Conservation (phyloP, 345 rosid species). For the Aquilaria sinensis region DNA sequence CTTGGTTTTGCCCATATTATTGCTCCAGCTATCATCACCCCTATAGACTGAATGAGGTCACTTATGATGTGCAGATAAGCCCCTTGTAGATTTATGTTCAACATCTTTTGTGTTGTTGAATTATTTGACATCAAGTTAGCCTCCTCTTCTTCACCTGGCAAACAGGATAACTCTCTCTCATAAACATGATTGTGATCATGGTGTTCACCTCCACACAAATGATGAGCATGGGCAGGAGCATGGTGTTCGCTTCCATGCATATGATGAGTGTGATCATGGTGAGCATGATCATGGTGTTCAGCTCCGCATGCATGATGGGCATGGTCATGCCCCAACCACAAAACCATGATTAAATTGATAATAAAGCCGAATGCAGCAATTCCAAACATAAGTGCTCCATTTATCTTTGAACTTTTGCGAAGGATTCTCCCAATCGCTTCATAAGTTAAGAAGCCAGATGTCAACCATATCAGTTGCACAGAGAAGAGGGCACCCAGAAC, state of each 20-base stretch:
- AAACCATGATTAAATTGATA: constrained; percentile 56
- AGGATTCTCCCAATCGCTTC: constrained; percentile 65
- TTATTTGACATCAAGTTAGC: constrained; percentile 23
- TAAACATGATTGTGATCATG: constrained; percentile 16
- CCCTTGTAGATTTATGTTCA: constrained; percentile 78
- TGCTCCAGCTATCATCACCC: constrained; percentile 78
- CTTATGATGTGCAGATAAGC: constrained; percentile 71
- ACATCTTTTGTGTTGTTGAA: constrained; percentile 19
- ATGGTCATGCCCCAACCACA: constrained; percentile 77
- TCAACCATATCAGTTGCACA: constrained; percentile 74
- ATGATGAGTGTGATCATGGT: constrained; percentile 18
- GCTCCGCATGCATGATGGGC: constrained; percentile 25
- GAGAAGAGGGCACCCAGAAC: constrained; percentile 80
- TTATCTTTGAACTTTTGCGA: constrained; percentile 34
- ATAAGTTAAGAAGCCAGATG: constrained; percentile 51
- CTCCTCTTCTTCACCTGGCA: constrained; percentile 26
- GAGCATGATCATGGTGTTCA: constrained; percentile 17
- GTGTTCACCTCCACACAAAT: constrained; percentile 17
- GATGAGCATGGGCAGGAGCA: constrained; percentile 59
- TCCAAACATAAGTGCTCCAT: constrained; percentile 68
- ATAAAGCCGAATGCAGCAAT: constrained; percentile 71
- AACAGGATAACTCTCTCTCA: constrained; percentile 17
- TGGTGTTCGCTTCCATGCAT: constrained; percentile 13
- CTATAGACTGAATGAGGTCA: constrained; percentile 71
- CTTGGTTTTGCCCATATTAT: constrained; percentile 57